Evolutionary conservation across 164 flowering plant species (phyloP).

Genomic region (Brasenia schreberi): DNA sequence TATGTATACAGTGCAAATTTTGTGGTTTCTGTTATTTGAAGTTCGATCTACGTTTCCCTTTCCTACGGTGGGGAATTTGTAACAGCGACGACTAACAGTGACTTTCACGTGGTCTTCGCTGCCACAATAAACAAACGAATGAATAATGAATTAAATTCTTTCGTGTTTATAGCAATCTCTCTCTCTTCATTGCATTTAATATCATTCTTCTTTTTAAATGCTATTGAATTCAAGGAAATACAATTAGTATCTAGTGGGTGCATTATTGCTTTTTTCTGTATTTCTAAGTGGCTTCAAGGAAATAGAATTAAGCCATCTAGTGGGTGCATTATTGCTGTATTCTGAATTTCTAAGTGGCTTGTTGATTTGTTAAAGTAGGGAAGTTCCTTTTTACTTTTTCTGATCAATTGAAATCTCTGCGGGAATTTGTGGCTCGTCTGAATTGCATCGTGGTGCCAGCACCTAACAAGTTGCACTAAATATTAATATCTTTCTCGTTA

Average conservation of each 20-base stretch:
- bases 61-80: not conserved
- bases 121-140: conserved; percentile 1
- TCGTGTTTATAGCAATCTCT: conserved; percentile 4
- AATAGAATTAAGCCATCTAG: too few relatives aligned
- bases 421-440: not conserved
- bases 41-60: not conserved
- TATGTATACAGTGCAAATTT: not conserved
- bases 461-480: too few relatives aligned
- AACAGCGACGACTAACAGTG: not conserved
- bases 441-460: too few relatives aligned
- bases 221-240: too few relatives aligned
- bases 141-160: conserved; percentile 4
- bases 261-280: not conserved
- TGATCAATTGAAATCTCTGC: not conserved
- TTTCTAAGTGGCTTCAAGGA: not conserved
- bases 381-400: not conserved
- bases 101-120: not conserved
- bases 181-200: not conserved
- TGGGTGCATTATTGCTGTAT: too few relatives aligned
- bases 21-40: not conserved
- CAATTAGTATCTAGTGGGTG: too few relatives aligned
- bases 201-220: too few relatives aligned
- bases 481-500: too few relatives aligned
- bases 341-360: not conserved
- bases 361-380: not conserved